phyloP scores from a whole-genome alignment of 148 eudicot genomes.

The Rheum nobile region DNA sequence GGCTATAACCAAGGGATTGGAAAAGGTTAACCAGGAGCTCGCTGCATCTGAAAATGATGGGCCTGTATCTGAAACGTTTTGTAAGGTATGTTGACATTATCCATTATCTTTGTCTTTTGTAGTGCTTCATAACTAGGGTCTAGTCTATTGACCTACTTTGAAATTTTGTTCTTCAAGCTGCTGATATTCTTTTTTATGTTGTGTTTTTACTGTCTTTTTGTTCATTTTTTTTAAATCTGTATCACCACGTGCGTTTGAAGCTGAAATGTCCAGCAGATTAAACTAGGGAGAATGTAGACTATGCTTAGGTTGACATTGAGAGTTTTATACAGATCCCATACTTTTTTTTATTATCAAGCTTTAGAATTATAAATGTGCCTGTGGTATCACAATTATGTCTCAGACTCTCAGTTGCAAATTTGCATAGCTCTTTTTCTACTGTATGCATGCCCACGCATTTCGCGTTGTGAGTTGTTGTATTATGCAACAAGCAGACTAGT shows the following conservation, averaged over 20 bases:
- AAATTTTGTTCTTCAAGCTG: no score
- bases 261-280: not conserved
- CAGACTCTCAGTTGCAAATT: not conserved
- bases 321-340: not conserved
- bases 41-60: conserved; percentile 86
- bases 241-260: not conserved
- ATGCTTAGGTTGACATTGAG: not conserved
- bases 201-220: not conserved
- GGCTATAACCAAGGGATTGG: conserved; percentile 78
- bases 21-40: conserved; percentile 80
- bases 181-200: not conserved
- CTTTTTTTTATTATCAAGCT: not conserved
- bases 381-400: not conserved
- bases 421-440: no score
- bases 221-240: not conserved
- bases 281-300: not conserved
- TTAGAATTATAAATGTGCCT: not conserved
- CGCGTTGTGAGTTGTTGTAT: not conserved
- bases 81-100: conserved; percentile 34
- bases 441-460: not conserved
- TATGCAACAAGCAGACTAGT: not conserved
- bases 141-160: not conserved
- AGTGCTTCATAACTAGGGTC: not conserved
- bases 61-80: conserved; percentile 73
- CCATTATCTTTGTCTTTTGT: not conserved